phyloP scores from a whole-genome alignment of 441 rosid genomes.

The Gossypium aridum region DNA sequence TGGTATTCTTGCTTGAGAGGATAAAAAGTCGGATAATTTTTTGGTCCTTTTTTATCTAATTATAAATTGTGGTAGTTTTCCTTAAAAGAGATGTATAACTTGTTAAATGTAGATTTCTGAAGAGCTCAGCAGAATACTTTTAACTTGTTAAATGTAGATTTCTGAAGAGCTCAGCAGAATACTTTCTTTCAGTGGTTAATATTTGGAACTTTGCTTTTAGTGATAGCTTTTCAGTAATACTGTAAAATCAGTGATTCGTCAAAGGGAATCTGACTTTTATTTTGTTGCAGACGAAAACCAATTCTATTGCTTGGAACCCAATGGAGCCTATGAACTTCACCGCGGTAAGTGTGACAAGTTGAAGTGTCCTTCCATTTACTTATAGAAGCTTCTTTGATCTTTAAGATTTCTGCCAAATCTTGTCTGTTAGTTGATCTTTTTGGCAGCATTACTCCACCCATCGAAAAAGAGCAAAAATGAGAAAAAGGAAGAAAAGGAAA shows the following conservation, averaged over 20 bases:
- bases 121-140: background rate
- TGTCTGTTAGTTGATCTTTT: background rate
- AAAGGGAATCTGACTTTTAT: conserved; percentile 10
- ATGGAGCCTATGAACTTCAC: conserved; percentile 99
- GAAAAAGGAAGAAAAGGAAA: background rate
- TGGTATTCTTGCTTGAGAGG: background rate
- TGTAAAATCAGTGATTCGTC: background rate
- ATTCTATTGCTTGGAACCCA: conserved; percentile 95
- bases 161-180: too few species aligned
- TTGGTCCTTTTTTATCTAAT: background rate
- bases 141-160: too few species aligned
- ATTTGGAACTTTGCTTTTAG: background rate
- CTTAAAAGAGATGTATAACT: background rate
- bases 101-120: background rate
- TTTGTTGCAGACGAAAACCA: conserved; percentile 69
- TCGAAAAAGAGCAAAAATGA: background rate
- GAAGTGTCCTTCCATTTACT: background rate
- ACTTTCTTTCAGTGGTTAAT: background rate
- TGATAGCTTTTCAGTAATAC: background rate
- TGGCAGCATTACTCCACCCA: background rate
- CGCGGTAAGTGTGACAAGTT: conserved; percentile 53
- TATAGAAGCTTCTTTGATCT: background rate
- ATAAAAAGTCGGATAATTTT: background rate
- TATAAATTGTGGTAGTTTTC: background rate
- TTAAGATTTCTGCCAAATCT: background rate